Conservation (phyloP, 1,139 yeast species). For the Suhomyces atakaporum region DNA sequence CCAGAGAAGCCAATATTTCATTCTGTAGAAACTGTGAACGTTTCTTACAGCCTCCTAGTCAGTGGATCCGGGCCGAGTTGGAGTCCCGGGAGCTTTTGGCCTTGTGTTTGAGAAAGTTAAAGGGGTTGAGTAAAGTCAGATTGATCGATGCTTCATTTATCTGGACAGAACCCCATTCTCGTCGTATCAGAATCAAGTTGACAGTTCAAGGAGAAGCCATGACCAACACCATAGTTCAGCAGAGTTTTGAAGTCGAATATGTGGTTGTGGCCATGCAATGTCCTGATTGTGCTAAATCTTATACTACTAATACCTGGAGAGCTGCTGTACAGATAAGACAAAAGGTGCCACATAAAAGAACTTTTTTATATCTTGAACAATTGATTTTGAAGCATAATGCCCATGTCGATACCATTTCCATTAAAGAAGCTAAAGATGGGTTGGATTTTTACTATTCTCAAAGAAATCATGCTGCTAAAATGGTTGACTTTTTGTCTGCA, state of each 20-base stretch:
- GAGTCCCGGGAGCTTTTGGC: constrained; percentile 94
- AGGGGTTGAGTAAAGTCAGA: constrained; percentile 86
- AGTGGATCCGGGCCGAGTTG: constrained; percentile 88
- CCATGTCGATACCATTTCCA: constrained; percentile 90
- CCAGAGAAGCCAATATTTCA: constrained; percentile 88
- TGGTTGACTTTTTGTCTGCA: constrained; percentile 85
- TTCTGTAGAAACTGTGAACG: constrained; percentile 98
- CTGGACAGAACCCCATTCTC: constrained; percentile 99
- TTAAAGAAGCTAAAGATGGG: constrained; percentile 91
- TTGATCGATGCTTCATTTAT: constrained; percentile 91
- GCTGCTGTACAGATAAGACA: constrained; percentile 97
- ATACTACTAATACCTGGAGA: constrained; percentile 96
- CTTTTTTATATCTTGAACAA: constrained; percentile 93
- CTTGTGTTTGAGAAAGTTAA: constrained; percentile 80
- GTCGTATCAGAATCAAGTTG: constrained; percentile 85
- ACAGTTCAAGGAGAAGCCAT: constrained; percentile 98
- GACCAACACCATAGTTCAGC: constrained; percentile 90
- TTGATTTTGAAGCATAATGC: constrained; percentile 91
- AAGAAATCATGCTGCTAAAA: constrained; percentile 87
- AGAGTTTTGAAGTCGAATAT: constrained; percentile 92
- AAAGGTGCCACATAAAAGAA: constrained; percentile 94
- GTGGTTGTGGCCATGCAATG: constrained; percentile 96
- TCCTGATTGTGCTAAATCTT: constrained; percentile 97
- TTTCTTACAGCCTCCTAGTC: constrained; percentile 89
- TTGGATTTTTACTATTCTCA: constrained; percentile 89